A percentile compares a stretch with the other conserved stretches of the same genome.
These are phyloP conservation scores for Ogataea naganishii DNA, from an alignment of 805 yeast genomes.

Conservation along the genomic window DNA sequence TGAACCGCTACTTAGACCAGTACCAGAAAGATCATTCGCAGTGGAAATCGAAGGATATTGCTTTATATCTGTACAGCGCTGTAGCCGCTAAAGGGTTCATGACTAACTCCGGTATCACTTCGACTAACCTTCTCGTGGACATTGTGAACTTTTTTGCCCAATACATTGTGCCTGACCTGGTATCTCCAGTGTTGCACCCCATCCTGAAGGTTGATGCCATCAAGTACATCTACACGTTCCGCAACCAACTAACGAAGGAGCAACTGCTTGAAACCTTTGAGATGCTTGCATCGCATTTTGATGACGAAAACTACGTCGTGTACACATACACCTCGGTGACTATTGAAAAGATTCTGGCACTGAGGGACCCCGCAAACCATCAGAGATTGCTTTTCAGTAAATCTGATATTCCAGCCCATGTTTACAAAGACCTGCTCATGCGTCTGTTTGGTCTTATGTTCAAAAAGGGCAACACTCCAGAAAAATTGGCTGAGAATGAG, in stretches of 20 bases:
- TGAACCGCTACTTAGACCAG: constrained; percentile 55
- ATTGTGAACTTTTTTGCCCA: constrained; percentile 78
- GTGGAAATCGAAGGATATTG: constrained; percentile 86
- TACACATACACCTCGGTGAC: constrained; percentile 93
- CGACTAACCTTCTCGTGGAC: constrained; percentile 78
- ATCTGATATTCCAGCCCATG: constrained; percentile 54
- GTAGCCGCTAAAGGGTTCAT: constrained; percentile 86
- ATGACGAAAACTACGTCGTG: constrained; percentile 64
- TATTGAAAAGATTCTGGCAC: constrained; percentile 76
- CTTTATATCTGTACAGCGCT: constrained; percentile 77
- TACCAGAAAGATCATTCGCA: constrained; percentile 31
- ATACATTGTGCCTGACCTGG: constrained; percentile 76
- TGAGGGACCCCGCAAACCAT: constrained; percentile 52
- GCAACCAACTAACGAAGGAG: constrained; percentile 86
- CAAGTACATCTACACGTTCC: constrained; percentile 78
- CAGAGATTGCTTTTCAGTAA: constrained; percentile 59
- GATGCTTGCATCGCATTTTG: constrained; percentile 60
- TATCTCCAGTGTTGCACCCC: constrained; percentile 52
- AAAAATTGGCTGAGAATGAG: constrained; percentile 90
- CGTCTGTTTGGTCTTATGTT: constrained; percentile 62
- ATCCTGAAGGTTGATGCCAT: constrained; percentile 88
- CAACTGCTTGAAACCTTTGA: constrained; percentile 79
- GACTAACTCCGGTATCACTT: constrained; percentile 80
- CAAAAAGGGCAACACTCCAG: constrained; percentile 58
- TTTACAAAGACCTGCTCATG: constrained; percentile 51